Conservation (phyloP, 2,329 filamentous ascomycete species). For the Akanthomyces muscarius region DNA sequence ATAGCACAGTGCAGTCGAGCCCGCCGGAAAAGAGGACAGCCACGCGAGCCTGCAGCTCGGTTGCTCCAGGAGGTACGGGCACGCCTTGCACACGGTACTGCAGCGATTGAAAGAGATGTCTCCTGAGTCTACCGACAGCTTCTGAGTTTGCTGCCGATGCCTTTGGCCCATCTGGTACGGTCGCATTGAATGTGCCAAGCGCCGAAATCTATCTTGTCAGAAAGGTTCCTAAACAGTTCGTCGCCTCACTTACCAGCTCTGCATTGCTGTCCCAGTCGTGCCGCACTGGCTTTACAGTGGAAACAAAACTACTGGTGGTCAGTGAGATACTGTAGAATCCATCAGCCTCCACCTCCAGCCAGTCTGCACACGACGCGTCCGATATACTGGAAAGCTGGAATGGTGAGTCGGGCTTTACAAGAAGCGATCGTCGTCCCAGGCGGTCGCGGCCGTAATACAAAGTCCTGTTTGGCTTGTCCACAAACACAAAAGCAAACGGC, state of each 20-base stretch:
- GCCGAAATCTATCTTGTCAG: constrained; percentile 41
- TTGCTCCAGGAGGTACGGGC: constrained; percentile 49
- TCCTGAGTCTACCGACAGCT: constrained; percentile 50
- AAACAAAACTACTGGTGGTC: constrained; percentile 17
- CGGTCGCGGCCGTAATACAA: constrained; percentile 85
- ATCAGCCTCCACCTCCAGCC: constrained; percentile 80
- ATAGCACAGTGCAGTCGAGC: constrained; percentile 85
- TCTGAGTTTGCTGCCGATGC: constrained; percentile 33
- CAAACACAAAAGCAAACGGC: constrained; percentile 86
- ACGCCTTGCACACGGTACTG: constrained; percentile 61
- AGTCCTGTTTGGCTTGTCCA: constrained; percentile 56
- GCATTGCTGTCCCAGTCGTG: constrained; percentile 32
- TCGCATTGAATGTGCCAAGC: constrained; percentile 50
- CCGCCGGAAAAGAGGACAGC: constrained; percentile 92
- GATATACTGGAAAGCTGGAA: constrained; percentile 70
- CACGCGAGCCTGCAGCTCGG: constrained; percentile 47
- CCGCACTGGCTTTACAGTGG: constrained; percentile 22
- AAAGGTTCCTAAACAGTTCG: not conserved
- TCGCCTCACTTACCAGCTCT: constrained; percentile 41
- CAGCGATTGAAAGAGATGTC: constrained; percentile 58
- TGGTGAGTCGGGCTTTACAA: constrained; percentile 48
- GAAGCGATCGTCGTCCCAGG: constrained; percentile 78
- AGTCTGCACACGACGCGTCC: constrained; percentile 48
- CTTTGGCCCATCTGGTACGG: constrained; percentile 34
- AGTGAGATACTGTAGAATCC: constrained; percentile 71